These are phyloP conservation scores for Obelidium mucronatum DNA, from an alignment of 192 early-diverging fungal genomes.

Conservation along the genomic window DNA sequence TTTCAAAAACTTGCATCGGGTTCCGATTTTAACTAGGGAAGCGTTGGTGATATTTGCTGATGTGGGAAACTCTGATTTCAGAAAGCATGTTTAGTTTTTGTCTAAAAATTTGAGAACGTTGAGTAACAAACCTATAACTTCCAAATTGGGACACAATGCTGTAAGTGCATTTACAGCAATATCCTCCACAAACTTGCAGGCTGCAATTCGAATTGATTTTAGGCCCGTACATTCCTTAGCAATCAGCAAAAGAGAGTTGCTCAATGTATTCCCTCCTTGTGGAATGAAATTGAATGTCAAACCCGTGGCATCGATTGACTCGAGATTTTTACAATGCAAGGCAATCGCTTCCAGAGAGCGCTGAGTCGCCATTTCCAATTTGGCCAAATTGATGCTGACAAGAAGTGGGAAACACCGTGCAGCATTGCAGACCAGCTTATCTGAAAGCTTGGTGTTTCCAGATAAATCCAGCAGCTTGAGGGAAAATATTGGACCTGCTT, in stretches of 20 bases:
- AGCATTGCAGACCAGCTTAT: constrained; percentile 4
- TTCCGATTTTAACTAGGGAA: constrained; percentile 14
- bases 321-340: constrained; percentile 10
- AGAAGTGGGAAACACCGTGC: constrained; percentile 21
- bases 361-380: constrained; percentile 5
- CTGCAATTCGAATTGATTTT: constrained; percentile 9
- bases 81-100: not conserved
- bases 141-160: constrained; percentile 17
- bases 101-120: too few species aligned
- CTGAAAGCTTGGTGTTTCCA: not conserved
- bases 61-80: constrained; percentile 17
- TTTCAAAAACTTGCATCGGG: constrained; percentile 21
- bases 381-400: not conserved
- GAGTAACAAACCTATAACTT: constrained; percentile 9
- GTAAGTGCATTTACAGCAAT: constrained; percentile 2
- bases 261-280: constrained; percentile 20
- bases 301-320: constrained; percentile 2
- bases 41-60: constrained; percentile 30
- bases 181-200: constrained; percentile 32
- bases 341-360: constrained; percentile 10
- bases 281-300: not conserved
- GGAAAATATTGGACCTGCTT: not conserved
- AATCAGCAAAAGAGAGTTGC: not conserved
- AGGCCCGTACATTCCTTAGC: constrained; percentile 33
- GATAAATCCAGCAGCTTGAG: constrained; percentile 18